Percentiles rank a stretch among this genome's conserved stretches.
These are phyloP conservation scores for Cladochytrium replicatum DNA, from an alignment of 192 early-diverging fungal species.

Conservation along the genomic window DNA sequence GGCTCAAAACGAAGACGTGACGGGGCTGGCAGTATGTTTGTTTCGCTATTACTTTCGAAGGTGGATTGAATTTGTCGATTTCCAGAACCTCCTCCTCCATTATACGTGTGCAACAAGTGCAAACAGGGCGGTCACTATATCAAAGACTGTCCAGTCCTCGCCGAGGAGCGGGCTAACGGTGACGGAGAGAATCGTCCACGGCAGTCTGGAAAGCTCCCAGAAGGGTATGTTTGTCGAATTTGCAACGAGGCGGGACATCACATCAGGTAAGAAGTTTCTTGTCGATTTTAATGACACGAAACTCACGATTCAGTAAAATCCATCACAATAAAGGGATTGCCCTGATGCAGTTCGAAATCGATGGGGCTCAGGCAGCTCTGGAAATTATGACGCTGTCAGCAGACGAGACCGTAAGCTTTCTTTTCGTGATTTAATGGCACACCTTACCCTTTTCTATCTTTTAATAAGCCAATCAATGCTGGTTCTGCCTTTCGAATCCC, in stretches of 20 bases:
- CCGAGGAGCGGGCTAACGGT: constrained; percentile 2
- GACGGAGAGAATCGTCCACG: constrained; percentile 20
- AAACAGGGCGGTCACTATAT: constrained; percentile 44
- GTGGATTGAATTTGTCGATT: constrained; percentile 2
- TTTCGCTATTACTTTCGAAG: not conserved
- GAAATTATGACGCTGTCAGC: no score
- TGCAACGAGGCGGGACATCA: constrained; percentile 44
- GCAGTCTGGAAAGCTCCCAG: constrained; percentile 22
- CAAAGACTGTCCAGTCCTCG: constrained; percentile 30
- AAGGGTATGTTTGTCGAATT: constrained; percentile 34
- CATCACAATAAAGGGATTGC: constrained; percentile 34
- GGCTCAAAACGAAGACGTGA: no score
- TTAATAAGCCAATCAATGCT: constrained; percentile 62
- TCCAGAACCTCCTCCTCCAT: constrained; percentile 24
- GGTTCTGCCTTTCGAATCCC: constrained; percentile 94
- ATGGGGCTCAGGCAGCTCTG: not conserved
- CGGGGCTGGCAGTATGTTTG: no score
- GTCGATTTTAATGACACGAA: no score
- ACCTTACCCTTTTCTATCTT: no score
- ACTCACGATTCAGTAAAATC: no score
- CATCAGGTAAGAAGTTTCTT: no score
- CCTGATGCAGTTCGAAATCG: constrained; percentile 17
- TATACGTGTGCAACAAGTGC: constrained; percentile 48
- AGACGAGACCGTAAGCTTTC: no score
- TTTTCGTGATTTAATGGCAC: no score